Conservation (phyloP, 371 early-diverging fungal species). For the Smittium mucronatum region DNA sequence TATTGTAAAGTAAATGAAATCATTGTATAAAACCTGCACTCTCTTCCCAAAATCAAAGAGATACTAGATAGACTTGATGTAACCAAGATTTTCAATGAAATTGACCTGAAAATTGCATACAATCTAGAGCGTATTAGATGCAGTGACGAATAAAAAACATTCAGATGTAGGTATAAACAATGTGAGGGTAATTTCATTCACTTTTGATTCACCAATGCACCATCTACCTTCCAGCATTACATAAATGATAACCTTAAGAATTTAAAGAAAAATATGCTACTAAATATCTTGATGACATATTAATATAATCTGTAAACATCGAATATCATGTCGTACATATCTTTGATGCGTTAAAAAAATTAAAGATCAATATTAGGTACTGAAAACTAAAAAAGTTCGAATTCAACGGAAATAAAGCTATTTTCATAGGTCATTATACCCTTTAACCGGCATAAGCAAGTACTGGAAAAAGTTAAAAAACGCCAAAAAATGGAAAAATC, state of each 20-base stretch:
- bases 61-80: too few species aligned
- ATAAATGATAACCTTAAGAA: constrained; percentile 31
- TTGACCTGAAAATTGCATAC: too few species aligned
- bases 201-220: constrained; percentile 22
- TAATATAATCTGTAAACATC: constrained; percentile 36
- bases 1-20: too few species aligned
- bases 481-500: constrained; percentile 12
- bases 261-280: constrained; percentile 26
- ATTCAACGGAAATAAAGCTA: constrained; percentile 26
- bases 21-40: too few species aligned
- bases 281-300: constrained; percentile 43
- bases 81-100: too few species aligned
- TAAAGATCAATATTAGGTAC: constrained; percentile 15
- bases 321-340: constrained; percentile 36
- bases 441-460: background rate
- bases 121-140: too few species aligned
- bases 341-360: constrained; percentile 23
- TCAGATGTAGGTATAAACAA: too few species aligned
- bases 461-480: background rate
- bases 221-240: constrained; percentile 28
- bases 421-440: constrained; percentile 35
- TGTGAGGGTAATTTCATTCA: too few species aligned
- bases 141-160: too few species aligned
- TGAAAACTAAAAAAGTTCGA: constrained; percentile 39
- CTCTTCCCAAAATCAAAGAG: too few species aligned